These are phyloP conservation scores for Sporisorium scitamineum DNA, from an alignment of 1,284 basidiomycete species.

Conservation along the genomic window DNA sequence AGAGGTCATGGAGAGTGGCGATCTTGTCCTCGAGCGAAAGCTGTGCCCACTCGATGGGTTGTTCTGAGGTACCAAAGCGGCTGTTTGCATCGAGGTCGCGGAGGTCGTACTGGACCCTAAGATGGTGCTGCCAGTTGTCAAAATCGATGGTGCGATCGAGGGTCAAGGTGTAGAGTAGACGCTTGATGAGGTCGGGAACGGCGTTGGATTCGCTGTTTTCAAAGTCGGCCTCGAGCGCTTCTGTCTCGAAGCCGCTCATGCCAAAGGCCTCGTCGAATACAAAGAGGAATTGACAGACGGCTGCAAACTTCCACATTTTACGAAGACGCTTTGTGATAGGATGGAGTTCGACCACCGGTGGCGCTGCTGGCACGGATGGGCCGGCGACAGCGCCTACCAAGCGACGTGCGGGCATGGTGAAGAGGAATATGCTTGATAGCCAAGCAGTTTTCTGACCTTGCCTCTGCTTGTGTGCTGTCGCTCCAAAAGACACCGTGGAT, in stretches of 20 bases:
- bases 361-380: constrained; percentile 28
- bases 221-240: constrained; percentile 71
- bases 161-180: constrained; percentile 72
- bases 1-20: constrained; percentile 61
- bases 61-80: constrained; percentile 58
- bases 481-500: no score
- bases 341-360: constrained; percentile 34
- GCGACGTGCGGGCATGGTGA: constrained; percentile 36
- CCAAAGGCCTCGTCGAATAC: constrained; percentile 68
- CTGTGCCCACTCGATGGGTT: constrained; percentile 70
- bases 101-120: constrained; percentile 45
- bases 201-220: constrained; percentile 71
- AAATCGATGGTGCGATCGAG: constrained; percentile 71
- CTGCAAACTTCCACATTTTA: constrained; percentile 66
- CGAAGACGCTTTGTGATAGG: constrained; percentile 57
- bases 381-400: constrained; percentile 40
- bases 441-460: background rate
- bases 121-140: constrained; percentile 57
- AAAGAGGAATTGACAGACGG: constrained; percentile 67
- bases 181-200: constrained; percentile 71
- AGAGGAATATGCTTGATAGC: background rate
- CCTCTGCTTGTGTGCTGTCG: background rate
- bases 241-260: constrained; percentile 64
- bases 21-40: constrained; percentile 72
- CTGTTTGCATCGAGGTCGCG: constrained; percentile 39